Conservation (phyloP, 768 basidiomycete genomes). For the Jaapia argillacea region DNA sequence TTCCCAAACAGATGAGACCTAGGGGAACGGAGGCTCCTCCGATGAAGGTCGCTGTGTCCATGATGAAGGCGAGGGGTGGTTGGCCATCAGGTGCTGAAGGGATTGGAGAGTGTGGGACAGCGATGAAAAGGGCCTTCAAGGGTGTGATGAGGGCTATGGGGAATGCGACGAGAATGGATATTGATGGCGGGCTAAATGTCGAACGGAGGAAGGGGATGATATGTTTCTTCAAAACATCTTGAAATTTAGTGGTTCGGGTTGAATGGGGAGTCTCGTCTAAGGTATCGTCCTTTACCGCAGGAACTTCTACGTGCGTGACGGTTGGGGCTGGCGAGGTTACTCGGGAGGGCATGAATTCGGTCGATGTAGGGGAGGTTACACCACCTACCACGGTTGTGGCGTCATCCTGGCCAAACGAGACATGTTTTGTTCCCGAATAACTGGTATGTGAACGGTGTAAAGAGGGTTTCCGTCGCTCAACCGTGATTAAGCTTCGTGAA, state of each 20-base stretch:
- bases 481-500: no score
- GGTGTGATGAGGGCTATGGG: conserved; percentile 44
- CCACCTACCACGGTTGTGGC: neutral
- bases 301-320: neutral
- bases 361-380: neutral
- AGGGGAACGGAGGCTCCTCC: conserved; percentile 56
- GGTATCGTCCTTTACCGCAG: neutral
- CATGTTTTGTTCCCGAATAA: no score
- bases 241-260: neutral
- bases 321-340: conserved; percentile 3
- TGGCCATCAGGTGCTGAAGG: conserved; percentile 52
- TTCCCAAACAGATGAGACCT: conserved; percentile 52
- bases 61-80: conserved; percentile 53
- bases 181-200: conserved; percentile 35
- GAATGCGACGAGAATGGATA: conserved; percentile 44
- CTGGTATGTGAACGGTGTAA: neutral
- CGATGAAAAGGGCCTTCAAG: conserved; percentile 53
- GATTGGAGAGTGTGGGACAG: conserved; percentile 31
- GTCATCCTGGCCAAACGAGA: conserved; percentile 5
- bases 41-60: conserved; percentile 48
- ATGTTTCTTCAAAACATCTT: neutral
- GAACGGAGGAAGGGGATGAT: conserved; percentile 21
- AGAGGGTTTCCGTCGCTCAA: no score
- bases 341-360: neutral
- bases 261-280: neutral